phyloP scores from a whole-genome alignment of 2,329 filamentous ascomycete species.

The Colletotrichum echinochloae region DNA sequence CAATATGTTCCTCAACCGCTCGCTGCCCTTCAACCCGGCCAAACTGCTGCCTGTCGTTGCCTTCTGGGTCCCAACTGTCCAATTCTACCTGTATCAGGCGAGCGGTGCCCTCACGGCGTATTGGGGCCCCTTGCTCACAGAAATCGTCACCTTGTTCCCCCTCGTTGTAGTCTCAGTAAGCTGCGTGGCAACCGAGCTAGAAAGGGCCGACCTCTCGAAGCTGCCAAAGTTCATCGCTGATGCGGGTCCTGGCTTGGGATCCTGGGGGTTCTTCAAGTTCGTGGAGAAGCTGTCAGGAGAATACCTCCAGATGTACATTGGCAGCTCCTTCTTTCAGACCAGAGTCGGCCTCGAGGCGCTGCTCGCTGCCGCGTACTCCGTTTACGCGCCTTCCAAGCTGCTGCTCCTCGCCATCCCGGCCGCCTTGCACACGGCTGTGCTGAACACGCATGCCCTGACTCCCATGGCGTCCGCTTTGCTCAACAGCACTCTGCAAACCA shows the following conservation, averaged over 20 bases:
- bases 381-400: slow-evolving; percentile 76
- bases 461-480: slow-evolving; percentile 69
- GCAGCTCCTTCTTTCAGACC: slow-evolving; percentile 73
- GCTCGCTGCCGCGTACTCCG: slow-evolving; percentile 72
- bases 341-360: slow-evolving; percentile 79
- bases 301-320: slow-evolving; percentile 64
- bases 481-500: slow-evolving; percentile 72
- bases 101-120: slow-evolving; percentile 75
- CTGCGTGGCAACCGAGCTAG: slow-evolving; percentile 73
- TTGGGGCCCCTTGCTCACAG: slow-evolving; percentile 81
- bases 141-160: slow-evolving; percentile 78
- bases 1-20: slow-evolving; percentile 67
- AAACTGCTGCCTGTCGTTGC: slow-evolving; percentile 78
- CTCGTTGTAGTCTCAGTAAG: slow-evolving; percentile 73
- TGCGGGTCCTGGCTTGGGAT: slow-evolving; percentile 72
- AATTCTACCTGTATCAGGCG: slow-evolving; percentile 76
- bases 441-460: slow-evolving; percentile 80
- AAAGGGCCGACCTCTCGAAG: slow-evolving; percentile 67
- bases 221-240: slow-evolving; percentile 71
- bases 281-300: slow-evolving; percentile 56
- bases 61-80: slow-evolving; percentile 78
- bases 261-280: slow-evolving; percentile 74
- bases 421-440: slow-evolving; percentile 75
- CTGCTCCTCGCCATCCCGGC: slow-evolving; percentile 77
- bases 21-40: slow-evolving; percentile 62